These are phyloP conservation scores for Punctularia strigosozonata DNA, from an alignment of 768 basidiomycete genomes.

Conservation along the genomic window DNA sequence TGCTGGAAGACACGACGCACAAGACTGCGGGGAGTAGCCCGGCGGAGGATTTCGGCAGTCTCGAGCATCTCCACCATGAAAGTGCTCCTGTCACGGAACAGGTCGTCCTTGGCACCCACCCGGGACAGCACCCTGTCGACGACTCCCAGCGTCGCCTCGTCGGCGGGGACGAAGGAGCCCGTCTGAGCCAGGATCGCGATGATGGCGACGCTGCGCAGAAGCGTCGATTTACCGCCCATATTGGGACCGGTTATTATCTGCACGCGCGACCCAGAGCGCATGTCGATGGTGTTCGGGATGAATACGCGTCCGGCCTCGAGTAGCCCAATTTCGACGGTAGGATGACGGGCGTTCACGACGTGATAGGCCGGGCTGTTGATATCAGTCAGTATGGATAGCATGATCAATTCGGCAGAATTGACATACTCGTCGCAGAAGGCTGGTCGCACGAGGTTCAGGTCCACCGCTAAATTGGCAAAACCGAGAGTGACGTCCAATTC, in stretches of 20 bases:
- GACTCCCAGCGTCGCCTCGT: slow-evolving; percentile 66
- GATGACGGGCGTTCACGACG: slow-evolving; percentile 78
- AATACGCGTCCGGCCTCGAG: slow-evolving; percentile 64
- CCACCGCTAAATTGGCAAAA: slow-evolving; percentile 70
- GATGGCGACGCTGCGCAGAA: slow-evolving; percentile 84
- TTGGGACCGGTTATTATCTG: slow-evolving; percentile 92
- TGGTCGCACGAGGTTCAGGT: slow-evolving; percentile 70
- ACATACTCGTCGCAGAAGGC: slow-evolving; percentile 57
- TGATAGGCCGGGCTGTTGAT: slow-evolving; percentile 32
- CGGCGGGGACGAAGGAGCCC: slow-evolving; percentile 91
- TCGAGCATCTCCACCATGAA: slow-evolving; percentile 99
- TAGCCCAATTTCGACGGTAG: slow-evolving; percentile 85
- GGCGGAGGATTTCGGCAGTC: slow-evolving; percentile 79
- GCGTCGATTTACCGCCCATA: slow-evolving; percentile 92
- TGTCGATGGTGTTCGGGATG: slow-evolving; percentile 68
- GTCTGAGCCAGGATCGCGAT: slow-evolving; percentile 85
- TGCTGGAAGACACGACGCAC: slow-evolving; percentile 28
- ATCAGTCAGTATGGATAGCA: not conserved
- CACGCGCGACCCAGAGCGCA: slow-evolving; percentile 49
- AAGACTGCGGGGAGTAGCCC: slow-evolving; percentile 74
- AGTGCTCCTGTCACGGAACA: slow-evolving; percentile 87
- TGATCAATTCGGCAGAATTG: not conserved
- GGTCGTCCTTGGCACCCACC: slow-evolving; percentile 89
- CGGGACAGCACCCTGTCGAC: slow-evolving; percentile 91
- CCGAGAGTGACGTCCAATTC: slow-evolving; percentile 79